phyloP scores from a whole-genome alignment of 345 rosid genomes.

The Corchorus olitorius region DNA sequence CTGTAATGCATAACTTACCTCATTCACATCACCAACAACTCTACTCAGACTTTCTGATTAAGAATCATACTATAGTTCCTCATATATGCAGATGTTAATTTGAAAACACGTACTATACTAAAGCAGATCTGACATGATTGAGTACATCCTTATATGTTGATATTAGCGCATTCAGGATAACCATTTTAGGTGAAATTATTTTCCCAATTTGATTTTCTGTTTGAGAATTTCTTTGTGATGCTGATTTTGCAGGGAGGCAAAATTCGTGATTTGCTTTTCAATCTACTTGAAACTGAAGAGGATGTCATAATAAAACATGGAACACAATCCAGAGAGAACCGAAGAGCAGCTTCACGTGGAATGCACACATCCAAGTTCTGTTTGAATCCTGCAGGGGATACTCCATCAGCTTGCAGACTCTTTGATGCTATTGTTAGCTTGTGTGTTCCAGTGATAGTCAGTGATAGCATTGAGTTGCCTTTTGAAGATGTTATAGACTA shows the following conservation, averaged over 20 bases:
- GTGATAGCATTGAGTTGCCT: conserved; percentile 91
- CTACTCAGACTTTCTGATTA: neutral
- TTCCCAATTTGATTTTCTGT: conserved; percentile 21
- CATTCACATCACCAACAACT: neutral
- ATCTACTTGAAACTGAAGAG: conserved; percentile 75
- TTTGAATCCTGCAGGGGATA: conserved; percentile 97
- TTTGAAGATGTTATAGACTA: conserved; percentile 94
- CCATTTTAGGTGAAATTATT: neutral
- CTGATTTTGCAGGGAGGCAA: conserved; percentile 72
- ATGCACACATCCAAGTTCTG: conserved; percentile 98
- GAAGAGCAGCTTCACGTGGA: conserved; percentile 86
- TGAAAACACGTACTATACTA: neutral
- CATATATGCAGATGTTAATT: neutral
- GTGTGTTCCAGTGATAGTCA: conserved; percentile 90
- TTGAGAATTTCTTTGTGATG: neutral
- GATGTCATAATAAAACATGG: conserved; percentile 91
- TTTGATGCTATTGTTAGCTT: conserved; percentile 97
- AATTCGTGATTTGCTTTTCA: conserved; percentile 89
- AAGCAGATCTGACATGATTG: neutral
- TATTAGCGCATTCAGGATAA: neutral
- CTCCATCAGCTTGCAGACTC: conserved; percentile 97
- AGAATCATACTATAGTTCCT: neutral
- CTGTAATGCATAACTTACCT: neutral
- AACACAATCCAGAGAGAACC: conserved; percentile 90
- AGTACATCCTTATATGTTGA: neutral